These are phyloP conservation scores for Kwoniella sp. DNA, from an alignment of 768 basidiomycete species.

Conservation along the genomic window DNA sequence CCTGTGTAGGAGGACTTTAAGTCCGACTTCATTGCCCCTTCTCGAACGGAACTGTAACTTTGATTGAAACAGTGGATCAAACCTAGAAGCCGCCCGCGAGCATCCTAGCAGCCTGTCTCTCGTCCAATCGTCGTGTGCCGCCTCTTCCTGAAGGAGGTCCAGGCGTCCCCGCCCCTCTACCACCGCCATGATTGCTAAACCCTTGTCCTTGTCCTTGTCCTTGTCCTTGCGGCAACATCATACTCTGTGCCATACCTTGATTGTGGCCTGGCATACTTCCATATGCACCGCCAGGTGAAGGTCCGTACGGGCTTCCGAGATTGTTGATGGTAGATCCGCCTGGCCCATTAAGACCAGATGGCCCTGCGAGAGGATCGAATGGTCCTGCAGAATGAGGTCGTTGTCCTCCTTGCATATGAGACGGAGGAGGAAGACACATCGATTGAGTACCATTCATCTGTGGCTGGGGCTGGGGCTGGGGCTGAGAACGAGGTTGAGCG, in stretches of 20 bases:
- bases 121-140: slow-evolving; percentile 38
- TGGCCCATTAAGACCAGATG: slow-evolving; percentile 24
- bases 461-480: not conserved
- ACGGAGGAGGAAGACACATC: slow-evolving; percentile 43
- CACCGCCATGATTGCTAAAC: too few relatives aligned
- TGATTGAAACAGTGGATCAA: too few relatives aligned
- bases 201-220: slow-evolving; percentile 1
- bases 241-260: slow-evolving; percentile 41
- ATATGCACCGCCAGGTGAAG: too few relatives aligned
- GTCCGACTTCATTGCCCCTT: too few relatives aligned
- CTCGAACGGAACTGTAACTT: too few relatives aligned
- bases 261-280: not conserved
- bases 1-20: too few relatives aligned
- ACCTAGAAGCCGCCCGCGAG: slow-evolving; percentile 50
- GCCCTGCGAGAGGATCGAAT: slow-evolving; percentile 4
- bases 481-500: slow-evolving; percentile 3
- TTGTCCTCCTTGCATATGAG: not conserved
- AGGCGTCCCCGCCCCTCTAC: not conserved
- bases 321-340: slow-evolving; percentile 10
- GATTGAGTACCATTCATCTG: slow-evolving; percentile 30
- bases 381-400: slow-evolving; percentile 15
- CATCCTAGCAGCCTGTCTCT: slow-evolving; percentile 49
- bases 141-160: slow-evolving; percentile 26
- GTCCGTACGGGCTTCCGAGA: too few relatives aligned
- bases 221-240: slow-evolving; percentile 38